A percentile compares a stretch with the other conserved stretches of the same genome.
Conservation (phyloP, 257 asterid species). For the Rehmannia glutinosa region DNA sequence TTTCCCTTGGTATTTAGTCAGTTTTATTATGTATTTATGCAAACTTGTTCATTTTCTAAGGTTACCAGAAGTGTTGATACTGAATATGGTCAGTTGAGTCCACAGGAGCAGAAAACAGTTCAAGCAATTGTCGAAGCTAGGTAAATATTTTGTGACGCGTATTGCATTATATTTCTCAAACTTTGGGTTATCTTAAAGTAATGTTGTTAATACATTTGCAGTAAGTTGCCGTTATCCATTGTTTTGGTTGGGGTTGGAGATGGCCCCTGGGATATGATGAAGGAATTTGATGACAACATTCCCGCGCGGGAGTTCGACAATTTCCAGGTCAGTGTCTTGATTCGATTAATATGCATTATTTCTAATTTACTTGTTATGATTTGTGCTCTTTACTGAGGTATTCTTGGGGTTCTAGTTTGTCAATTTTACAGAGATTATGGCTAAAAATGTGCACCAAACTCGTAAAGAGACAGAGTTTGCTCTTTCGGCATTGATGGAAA, state of each 20-base stretch:
- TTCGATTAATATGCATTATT: background rate
- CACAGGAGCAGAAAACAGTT: conserved; percentile 7
- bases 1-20: background rate
- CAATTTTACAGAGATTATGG: conserved; percentile 8
- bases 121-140: conserved; percentile 12
- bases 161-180: background rate
- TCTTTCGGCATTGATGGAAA: conserved; percentile 12
- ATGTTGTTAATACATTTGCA: conserved; percentile 2
- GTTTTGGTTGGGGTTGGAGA: conserved; percentile 30
- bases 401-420: conserved; percentile 9
- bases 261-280: conserved; percentile 34
- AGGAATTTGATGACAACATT: conserved; percentile 29
- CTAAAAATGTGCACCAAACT: background rate
- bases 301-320: conserved; percentile 29
- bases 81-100: background rate
- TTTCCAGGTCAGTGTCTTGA: conserved; percentile 17
- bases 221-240: conserved; percentile 27
- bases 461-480: conserved; percentile 10
- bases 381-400: background rate
- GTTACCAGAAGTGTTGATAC: conserved; percentile 7
- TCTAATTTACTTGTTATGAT: background rate
- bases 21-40: background rate
- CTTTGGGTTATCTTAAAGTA: background rate
- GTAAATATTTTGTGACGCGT: background rate
- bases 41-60: background rate